Percentiles rank a stretch among this genome's conserved stretches.
Evolutionary conservation across 1,139 yeast species (phyloP).

Genomic region (Casaregolazyma suthepensis): DNA sequence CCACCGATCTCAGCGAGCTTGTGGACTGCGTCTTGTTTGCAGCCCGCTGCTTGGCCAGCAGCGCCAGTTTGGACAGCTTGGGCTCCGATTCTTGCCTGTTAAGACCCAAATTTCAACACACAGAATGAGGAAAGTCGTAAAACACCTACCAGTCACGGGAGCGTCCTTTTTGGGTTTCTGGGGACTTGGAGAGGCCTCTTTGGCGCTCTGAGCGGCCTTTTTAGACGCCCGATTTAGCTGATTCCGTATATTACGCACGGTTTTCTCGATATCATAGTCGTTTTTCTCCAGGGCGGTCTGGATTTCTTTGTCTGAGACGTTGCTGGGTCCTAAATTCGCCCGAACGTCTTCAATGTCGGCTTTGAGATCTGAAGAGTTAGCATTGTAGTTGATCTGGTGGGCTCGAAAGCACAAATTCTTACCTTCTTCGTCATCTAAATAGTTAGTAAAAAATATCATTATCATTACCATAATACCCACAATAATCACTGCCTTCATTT

Average conservation of each 20-base stretch:
- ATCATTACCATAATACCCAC: not conserved
- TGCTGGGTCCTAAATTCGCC: not conserved
- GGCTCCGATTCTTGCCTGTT: constrained; percentile 1
- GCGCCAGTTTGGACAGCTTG: constrained; percentile 40
- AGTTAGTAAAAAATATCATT: constrained; percentile 5
- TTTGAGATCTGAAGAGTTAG: constrained; percentile 2
- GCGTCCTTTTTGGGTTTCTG: not conserved
- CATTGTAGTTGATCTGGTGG: not conserved
- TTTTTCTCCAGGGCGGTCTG: constrained; percentile 57
- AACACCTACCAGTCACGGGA: not conserved
- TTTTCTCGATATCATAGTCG: constrained; percentile 51
- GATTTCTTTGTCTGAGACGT: constrained; percentile 42
- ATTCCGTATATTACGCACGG: constrained; percentile 48
- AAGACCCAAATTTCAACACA: not conserved
- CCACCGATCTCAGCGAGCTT: constrained; percentile 10
- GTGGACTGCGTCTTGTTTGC: constrained; percentile 18
- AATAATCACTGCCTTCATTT: constrained; percentile 14
- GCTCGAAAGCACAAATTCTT: not conserved
- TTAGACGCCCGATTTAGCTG: constrained; percentile 23
- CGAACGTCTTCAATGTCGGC: constrained; percentile 9
- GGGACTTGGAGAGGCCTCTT: not conserved
- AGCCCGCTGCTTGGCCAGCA: constrained; percentile 42
- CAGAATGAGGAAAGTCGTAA: constrained; percentile 1
- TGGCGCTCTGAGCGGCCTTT: not conserved
- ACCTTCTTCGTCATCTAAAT: constrained; percentile 15